Evolutionary conservation across 169 alveolate genomes (phyloP).

Genomic region (Cryptosporidium muris): DNA sequence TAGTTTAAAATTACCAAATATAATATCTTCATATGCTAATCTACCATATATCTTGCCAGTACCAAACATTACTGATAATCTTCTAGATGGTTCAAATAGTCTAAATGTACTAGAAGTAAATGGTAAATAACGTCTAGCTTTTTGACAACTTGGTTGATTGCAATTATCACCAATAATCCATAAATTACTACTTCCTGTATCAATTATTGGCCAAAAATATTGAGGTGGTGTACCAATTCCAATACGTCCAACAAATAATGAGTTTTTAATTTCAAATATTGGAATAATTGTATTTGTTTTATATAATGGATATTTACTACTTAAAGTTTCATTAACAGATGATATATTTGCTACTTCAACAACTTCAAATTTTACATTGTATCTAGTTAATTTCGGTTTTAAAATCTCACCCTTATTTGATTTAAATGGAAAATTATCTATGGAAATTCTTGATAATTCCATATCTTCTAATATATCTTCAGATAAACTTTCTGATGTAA

Average conservation of each 20-base stretch:
- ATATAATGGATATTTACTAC: constrained; percentile 13
- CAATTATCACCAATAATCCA: constrained; percentile 84
- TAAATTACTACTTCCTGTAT: constrained; percentile 85
- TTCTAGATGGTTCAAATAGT: constrained; percentile 75
- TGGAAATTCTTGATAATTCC: too few species aligned
- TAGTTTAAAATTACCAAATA: constrained; percentile 79
- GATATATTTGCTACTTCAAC: too few species aligned
- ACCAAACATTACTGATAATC: constrained; percentile 84
- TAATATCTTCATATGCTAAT: constrained; percentile 81
- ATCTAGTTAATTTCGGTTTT: too few species aligned
- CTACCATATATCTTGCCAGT: constrained; percentile 86
- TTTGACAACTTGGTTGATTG: constrained; percentile 78
- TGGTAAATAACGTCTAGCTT: constrained; percentile 71
- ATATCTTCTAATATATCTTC: too few species aligned
- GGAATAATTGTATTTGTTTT: constrained; percentile 42
- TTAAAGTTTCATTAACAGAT: background rate
- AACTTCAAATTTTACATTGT: too few species aligned
- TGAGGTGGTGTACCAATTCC: constrained; percentile 83
- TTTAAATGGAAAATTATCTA: too few species aligned
- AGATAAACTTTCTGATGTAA: too few species aligned
- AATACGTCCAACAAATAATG: constrained; percentile 43
- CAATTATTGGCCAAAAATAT: constrained; percentile 82
- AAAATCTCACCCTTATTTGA: too few species aligned
- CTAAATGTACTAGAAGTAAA: constrained; percentile 75
- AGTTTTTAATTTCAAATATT: constrained; percentile 33